A percentile compares a stretch with the other conserved stretches of the same genome.
These are phyloP conservation scores for Erythrobasidium hasegawianum DNA, from an alignment of 1,284 basidiomycete species.

Conservation along the genomic window DNA sequence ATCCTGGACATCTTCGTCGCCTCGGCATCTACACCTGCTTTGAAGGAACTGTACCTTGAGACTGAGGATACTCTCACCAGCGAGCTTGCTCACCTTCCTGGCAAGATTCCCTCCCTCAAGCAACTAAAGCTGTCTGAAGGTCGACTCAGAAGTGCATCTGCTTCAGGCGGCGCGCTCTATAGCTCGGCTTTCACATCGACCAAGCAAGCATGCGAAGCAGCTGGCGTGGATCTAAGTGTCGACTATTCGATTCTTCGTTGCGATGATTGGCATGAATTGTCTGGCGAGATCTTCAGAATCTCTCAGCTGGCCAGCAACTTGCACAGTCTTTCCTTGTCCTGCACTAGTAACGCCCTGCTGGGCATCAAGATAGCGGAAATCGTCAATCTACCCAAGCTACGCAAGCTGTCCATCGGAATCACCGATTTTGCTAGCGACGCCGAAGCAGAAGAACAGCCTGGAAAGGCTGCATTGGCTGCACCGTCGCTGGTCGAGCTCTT, in stretches of 20 bases:
- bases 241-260: not conserved
- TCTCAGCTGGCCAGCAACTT: not conserved
- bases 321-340: not conserved
- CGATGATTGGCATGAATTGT: not conserved
- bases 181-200: not conserved
- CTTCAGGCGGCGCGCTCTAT: not conserved
- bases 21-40: not conserved
- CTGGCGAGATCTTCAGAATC: constrained; percentile 2
- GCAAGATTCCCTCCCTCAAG: not conserved
- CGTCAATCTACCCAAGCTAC: constrained; percentile 4
- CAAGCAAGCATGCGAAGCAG: not conserved
- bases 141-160: not conserved
- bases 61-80: constrained; percentile 9
- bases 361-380: not conserved
- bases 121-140: not conserved
- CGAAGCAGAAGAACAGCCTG: not conserved
- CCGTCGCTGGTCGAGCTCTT: not conserved
- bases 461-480: not conserved
- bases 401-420: not conserved
- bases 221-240: not conserved
- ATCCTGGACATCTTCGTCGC: not conserved
- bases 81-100: not conserved
- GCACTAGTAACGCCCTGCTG: not conserved
- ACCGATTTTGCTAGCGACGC: not conserved
- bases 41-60: not conserved